Base-by-base conservation (phyloP, 2,329 filamentous ascomycete genomes). In the Xylaria sp. region DNA sequence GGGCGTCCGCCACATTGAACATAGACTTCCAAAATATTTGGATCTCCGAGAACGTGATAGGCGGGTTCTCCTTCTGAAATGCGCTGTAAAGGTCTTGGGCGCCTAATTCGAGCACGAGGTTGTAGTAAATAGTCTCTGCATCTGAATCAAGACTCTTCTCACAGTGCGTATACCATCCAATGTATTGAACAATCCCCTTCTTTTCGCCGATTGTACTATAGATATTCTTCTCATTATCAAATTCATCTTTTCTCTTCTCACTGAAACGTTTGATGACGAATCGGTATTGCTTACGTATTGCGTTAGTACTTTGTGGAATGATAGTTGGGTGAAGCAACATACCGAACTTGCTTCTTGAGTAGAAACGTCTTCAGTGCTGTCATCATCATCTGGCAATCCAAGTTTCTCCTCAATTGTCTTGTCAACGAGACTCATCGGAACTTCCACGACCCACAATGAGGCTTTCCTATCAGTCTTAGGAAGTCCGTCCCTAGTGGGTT, bases 91-190 rank as follows among this genome's bases (percentile, higher is more conserved):
- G 73, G 52, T 80, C 80, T 12, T 70, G 50, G 18, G 79, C 73
- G 0, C 76, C 79, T 50, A 72, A 79, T 60, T 82, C 80, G 4
- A 81, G 70, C 2, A 81, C 66, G 4, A 81, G 75, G 32, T 80
- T 76, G 48, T 73, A 76, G 4, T 64, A 75, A 7, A 30, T 59
- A 25, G 41, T 30, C 56, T 60, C 30, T 13, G 45, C 18, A 5
- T 53, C 32, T 60, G 64, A 39, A 48, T 53, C 3, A 39, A 25
- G 18, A 15, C 55, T 36, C n/a, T 46, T 48, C 28, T 70, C 66
- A 30, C 70, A 20, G 18, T 72, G 57, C 15, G 43, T 65, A 43
- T 76, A 80, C n/a, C 67, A 68, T 3, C 76, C 77, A 6, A 80
- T 63, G 53, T 71, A 80, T 23, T 64, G 68, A 8, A 81, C 69